A percentile compares a stretch with the other conserved stretches of the same genome.
phyloP scores from a whole-genome alignment of 2,329 filamentous ascomycete species.

The Talaromyces atroroseus region DNA sequence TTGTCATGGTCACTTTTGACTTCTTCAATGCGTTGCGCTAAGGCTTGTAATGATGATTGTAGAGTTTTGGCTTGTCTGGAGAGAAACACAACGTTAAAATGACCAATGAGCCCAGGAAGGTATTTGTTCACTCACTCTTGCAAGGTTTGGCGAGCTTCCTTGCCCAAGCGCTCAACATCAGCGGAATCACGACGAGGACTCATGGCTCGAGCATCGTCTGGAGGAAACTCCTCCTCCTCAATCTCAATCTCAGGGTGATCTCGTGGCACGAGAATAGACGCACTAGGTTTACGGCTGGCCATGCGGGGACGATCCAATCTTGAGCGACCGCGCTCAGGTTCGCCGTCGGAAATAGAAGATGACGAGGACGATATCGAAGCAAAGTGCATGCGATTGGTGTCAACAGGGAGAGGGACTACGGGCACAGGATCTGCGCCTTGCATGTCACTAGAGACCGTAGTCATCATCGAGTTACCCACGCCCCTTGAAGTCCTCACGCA shows the following conservation, averaged over 20 bases:
- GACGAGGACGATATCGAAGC: constrained; percentile 41
- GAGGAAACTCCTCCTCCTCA: constrained; percentile 68
- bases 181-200: constrained; percentile 86
- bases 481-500: constrained; percentile 12
- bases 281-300: constrained; percentile 70
- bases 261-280: constrained; percentile 74
- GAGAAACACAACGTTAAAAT: not conserved
- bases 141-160: constrained; percentile 65
- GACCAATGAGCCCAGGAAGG: not conserved
- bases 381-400: constrained; percentile 35
- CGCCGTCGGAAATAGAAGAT: constrained; percentile 45
- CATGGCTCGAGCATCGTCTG: constrained; percentile 89
- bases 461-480: constrained; percentile 23
- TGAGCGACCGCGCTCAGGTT: constrained; percentile 35
- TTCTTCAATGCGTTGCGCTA: constrained; percentile 90
- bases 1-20: constrained; percentile 95
- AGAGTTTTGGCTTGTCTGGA: constrained; percentile 78
- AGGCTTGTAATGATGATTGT: constrained; percentile 80
- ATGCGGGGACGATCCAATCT: constrained; percentile 59
- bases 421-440: constrained; percentile 35
- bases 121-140: constrained; percentile 48
- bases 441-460: constrained; percentile 29
- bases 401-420: constrained; percentile 35
- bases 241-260: constrained; percentile 69
- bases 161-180: constrained; percentile 80